A percentile compares a stretch with the other conserved stretches of the same genome.
phyloP scores from a whole-genome alignment of 73 alveolate species.

The Paraurostyla sp. region DNA sequence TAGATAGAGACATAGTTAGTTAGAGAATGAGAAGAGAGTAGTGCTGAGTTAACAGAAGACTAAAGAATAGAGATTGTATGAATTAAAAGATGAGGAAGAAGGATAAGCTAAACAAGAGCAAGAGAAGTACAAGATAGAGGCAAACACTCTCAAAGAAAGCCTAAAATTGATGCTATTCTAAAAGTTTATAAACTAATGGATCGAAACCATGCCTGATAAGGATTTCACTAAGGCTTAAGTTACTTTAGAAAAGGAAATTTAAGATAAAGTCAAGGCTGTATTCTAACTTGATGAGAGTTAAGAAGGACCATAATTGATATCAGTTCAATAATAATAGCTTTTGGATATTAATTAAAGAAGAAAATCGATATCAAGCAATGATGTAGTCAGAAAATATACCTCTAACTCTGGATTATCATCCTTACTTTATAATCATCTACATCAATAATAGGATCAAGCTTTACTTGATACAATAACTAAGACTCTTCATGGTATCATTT shows the following conservation, averaged over 20 bases:
- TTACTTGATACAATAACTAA: background rate
- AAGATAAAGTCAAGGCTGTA: too few species aligned
- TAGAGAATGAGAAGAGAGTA: background rate
- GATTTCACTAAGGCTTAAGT: too few species aligned
- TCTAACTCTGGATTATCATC: background rate
- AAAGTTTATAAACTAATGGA: background rate
- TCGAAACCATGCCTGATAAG: too few species aligned
- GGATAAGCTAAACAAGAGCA: background rate
- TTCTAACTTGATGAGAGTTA: too few species aligned
- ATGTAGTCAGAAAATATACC: background rate
- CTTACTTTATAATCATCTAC: background rate
- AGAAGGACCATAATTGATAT: background rate
- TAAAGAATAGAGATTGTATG: constrained; percentile 11
- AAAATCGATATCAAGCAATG: background rate
- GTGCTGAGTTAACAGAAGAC: constrained; percentile 25
- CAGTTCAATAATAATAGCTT: background rate
- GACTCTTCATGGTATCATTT: background rate
- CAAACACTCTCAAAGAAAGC: constrained; percentile 37
- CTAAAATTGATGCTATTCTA: background rate
- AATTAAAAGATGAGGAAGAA: constrained; percentile 17
- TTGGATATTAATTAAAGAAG: background rate
- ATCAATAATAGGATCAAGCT: background rate
- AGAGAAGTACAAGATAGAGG: constrained; percentile 32
- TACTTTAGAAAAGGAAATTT: too few species aligned
- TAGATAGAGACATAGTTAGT: background rate